phyloP scores from a whole-genome alignment of 257 asterid genomes.

The Perilla frutescens region DNA sequence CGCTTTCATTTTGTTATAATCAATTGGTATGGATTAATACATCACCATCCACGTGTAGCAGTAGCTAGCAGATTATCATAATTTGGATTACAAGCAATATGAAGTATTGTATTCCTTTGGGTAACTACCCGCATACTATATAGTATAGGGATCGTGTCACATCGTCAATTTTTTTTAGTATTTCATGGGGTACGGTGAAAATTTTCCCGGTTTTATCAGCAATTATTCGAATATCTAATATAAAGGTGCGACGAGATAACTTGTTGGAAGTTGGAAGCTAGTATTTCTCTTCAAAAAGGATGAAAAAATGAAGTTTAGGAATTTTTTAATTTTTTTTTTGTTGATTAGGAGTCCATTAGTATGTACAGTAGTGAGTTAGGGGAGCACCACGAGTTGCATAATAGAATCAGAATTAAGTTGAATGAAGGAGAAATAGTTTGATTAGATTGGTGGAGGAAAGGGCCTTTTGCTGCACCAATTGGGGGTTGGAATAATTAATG shows the following conservation, averaged over 20 bases:
- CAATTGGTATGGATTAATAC: constrained; percentile 19
- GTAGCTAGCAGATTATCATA: constrained; percentile 31
- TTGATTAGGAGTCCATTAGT: constrained; percentile 5
- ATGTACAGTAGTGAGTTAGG: background rate
- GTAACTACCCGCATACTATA: too few relatives aligned
- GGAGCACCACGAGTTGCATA: background rate
- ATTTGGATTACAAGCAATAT: constrained; percentile 10
- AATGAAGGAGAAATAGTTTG: background rate
- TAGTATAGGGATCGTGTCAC: too few relatives aligned
- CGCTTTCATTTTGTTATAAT: constrained; percentile 17
- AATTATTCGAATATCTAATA: background rate
- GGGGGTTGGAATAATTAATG: constrained; percentile 29
- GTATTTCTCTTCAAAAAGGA: background rate
- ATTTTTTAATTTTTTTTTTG: background rate
- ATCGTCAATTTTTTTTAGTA: too few relatives aligned
- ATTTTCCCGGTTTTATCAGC: background rate
- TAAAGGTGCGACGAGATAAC: background rate
- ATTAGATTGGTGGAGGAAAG: background rate
- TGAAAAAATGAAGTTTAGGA: background rate
- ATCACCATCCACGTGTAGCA: background rate
- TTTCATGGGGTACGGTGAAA: too few relatives aligned
- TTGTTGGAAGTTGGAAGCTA: background rate
- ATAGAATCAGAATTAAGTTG: too few relatives aligned
- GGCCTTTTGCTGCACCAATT: constrained; percentile 16
- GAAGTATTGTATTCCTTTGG: too few relatives aligned